These are phyloP conservation scores for Hysterium pulicare DNA, from an alignment of 2,329 filamentous ascomycete genomes.

Conservation along the genomic window DNA sequence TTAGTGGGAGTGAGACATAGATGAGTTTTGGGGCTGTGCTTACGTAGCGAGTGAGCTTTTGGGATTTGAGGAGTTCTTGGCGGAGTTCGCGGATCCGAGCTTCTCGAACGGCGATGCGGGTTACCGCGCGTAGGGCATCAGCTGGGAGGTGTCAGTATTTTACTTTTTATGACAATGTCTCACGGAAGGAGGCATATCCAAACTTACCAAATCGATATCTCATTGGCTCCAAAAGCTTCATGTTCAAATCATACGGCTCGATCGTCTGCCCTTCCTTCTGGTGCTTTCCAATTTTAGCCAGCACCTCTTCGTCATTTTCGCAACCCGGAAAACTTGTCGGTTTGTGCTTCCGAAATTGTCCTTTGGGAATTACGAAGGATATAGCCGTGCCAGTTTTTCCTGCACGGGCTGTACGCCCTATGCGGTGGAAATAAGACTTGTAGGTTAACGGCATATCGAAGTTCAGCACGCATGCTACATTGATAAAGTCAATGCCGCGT, in stretches of 20 bases:
- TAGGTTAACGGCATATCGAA: conserved; percentile 83
- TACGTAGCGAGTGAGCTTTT: conserved; percentile 72
- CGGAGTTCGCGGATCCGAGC: conserved; percentile 83
- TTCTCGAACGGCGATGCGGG: conserved; percentile 83
- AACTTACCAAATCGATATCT: conserved; percentile 63
- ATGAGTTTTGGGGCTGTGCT: neutral
- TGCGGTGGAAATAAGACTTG: conserved; percentile 94
- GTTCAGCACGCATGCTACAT: conserved; percentile 64
- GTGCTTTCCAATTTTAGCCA: conserved; percentile 74
- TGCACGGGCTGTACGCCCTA: conserved; percentile 87
- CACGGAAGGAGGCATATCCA: conserved; percentile 46
- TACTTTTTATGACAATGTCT: neutral
- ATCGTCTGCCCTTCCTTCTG: conserved; percentile 82
- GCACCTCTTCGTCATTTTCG: conserved; percentile 79
- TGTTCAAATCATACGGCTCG: conserved; percentile 90
- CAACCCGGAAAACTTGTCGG: conserved; percentile 73
- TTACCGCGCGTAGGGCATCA: conserved; percentile 86
- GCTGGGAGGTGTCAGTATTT: conserved; percentile 43
- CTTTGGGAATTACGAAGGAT: conserved; percentile 85
- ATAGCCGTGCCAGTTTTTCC: conserved; percentile 91
- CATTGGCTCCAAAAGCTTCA: conserved; percentile 90
- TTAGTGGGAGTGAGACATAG: conserved; percentile 11
- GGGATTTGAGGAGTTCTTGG: conserved; percentile 86
- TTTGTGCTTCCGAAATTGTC: conserved; percentile 83
- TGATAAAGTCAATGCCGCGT: conserved; percentile 93